Percentiles rank a stretch among this genome's conserved stretches.
phyloP scores from a whole-genome alignment of 768 basidiomycete species.

The Tulasnella calospora region DNA sequence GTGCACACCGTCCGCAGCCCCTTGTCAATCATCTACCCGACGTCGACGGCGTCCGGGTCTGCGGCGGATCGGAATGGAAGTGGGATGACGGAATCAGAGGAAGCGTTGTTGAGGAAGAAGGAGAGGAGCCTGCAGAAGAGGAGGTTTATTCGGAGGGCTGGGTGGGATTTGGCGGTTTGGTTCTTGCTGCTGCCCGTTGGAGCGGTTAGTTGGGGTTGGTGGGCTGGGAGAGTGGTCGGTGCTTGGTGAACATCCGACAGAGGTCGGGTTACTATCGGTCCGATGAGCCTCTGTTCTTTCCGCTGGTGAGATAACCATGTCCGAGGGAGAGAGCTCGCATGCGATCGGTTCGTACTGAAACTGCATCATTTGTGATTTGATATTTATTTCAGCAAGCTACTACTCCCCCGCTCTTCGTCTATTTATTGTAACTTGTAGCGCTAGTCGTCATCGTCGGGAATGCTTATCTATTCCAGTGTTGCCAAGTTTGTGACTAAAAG shows the following conservation, averaged over 20 bases:
- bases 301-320: background rate
- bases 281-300: background rate
- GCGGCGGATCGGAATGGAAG: background rate
- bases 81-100: slow-evolving; percentile 7
- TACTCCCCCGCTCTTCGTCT: background rate
- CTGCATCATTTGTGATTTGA: background rate
- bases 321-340: too few relatives aligned
- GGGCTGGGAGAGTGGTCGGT: slow-evolving; percentile 14
- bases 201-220: slow-evolving; percentile 19
- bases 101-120: slow-evolving; percentile 23
- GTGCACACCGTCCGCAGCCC: slow-evolving; percentile 18
- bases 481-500: too few relatives aligned
- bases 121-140: slow-evolving; percentile 23
- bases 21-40: slow-evolving; percentile 20
- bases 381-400: slow-evolving; percentile 4
- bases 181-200: slow-evolving; percentile 17
- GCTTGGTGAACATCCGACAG: slow-evolving; percentile 21
- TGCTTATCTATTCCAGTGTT: background rate
- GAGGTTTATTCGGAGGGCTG: slow-evolving; percentile 12
- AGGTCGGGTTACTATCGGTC: too few relatives aligned
- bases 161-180: slow-evolving; percentile 25
- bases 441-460: background rate
- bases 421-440: background rate
- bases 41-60: background rate
- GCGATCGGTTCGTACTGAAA: too few relatives aligned